These are phyloP conservation scores for Suillus brevipes DNA, from an alignment of 768 basidiomycete species.

Conservation along the genomic window DNA sequence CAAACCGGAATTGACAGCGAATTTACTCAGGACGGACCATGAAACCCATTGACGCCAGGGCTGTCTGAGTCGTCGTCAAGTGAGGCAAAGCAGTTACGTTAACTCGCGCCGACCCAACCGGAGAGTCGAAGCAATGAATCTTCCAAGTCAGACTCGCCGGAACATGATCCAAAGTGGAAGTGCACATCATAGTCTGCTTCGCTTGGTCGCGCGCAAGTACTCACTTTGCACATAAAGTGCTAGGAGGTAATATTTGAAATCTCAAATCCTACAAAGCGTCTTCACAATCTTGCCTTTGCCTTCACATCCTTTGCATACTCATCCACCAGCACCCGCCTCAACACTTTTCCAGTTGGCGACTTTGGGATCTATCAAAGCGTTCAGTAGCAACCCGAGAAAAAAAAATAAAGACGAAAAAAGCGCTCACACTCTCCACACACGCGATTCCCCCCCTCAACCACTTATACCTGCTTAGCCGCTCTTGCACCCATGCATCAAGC, in stretches of 20 bases:
- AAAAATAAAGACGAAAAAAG: neutral
- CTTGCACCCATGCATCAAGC: slow-evolving; percentile 56
- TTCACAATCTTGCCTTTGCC: slow-evolving; percentile 19
- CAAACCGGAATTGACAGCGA: no score
- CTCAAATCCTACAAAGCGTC: neutral
- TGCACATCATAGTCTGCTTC: neutral
- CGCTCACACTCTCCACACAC: slow-evolving; percentile 53
- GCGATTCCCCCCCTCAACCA: slow-evolving; percentile 70
- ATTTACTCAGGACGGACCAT: no score
- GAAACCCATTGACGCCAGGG: neutral
- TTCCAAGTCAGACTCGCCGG: neutral
- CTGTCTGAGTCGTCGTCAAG: no score
- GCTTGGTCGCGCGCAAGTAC: neutral
- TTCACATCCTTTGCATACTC: slow-evolving; percentile 39
- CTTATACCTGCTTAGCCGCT: slow-evolving; percentile 66
- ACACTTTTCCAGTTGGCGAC: slow-evolving; percentile 62
- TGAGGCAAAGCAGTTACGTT: no score
- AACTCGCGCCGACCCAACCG: neutral
- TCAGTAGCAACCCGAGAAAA: neutral
- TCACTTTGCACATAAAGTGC: neutral
- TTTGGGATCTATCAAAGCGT: slow-evolving; percentile 54
- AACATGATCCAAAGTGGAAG: neutral
- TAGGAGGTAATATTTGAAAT: neutral
- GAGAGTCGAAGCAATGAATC: neutral
- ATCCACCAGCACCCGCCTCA: slow-evolving; percentile 58